Base-by-base conservation (phyloP, 306 rosid genomes). In the Cicer bijugum region DNA sequence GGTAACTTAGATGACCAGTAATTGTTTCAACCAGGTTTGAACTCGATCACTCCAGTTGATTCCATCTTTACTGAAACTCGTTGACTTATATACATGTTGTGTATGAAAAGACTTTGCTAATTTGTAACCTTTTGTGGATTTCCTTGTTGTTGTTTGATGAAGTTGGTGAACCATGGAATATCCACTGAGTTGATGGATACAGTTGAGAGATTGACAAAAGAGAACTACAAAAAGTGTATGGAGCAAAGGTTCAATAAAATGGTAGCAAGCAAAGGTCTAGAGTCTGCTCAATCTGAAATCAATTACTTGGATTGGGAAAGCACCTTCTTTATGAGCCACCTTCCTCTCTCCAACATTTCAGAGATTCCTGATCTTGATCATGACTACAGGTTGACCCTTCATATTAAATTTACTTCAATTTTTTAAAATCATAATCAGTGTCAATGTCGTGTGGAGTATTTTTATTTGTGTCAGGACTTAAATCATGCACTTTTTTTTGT, bases 91-190 rank as follows among this genome's bases (percentile, higher is more conserved):
- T 28, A 4, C 14, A 47, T 51, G 45, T 44, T 52, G 17, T 68
- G 39, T 20, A 20, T 56, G 70, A 65, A 28, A 28, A 42, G 14
- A n/a, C 2, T 55, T 50, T 69, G 16, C 44, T 78, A 6, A 46
- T 71, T 37, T 45, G 6, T 53, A 63, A 2, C 40, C 33, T 33
- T 15, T 42, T 71, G 28, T 37, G 14, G 37, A 7, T 55, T 28
- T 53, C 6, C 23, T 39, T 11, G 46, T 6, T 23, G 1, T 14
- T 28, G 37, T 17, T 0, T 47, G 7, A 42, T 67, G 12, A 62
- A 90, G 97, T 20, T 89, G 89, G 80, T 89, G 87, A 90, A 92
- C 80, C 97, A 90, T 81, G 96, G 96, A 70, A 87, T 90, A 77
- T 80, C 91, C 6, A 46, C 23, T 40, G 95, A 89, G 74, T 81